Conservation (phyloP, 495 filamentous ascomycete genomes). For the Aspergillus egyptiacus region DNA sequence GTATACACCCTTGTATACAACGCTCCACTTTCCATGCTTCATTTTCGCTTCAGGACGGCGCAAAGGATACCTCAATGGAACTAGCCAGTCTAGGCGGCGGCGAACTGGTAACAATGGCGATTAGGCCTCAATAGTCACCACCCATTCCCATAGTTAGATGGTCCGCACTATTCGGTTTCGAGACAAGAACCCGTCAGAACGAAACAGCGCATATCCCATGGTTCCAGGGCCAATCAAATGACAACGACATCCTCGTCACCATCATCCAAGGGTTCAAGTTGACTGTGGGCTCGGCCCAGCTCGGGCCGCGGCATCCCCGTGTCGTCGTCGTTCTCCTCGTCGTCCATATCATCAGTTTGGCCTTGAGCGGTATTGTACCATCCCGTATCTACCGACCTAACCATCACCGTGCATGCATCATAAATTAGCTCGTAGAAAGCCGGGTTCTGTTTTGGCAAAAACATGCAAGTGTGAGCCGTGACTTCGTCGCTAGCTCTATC, state of each 20-base stretch:
- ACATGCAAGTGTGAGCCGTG: constrained; percentile 84
- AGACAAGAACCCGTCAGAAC: no score
- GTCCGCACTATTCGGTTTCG: no score
- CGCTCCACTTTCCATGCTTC: not conserved
- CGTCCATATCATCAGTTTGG: constrained; percentile 9
- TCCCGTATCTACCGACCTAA: constrained; percentile 41
- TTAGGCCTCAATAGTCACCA: not conserved
- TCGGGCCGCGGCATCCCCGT: constrained; percentile 13
- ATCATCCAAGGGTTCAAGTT: constrained; percentile 32
- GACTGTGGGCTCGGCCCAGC: constrained; percentile 6
- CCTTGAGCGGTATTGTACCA: constrained; percentile 33
- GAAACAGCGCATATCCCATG: not conserved
- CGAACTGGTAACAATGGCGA: not conserved
- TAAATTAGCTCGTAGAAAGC: constrained; percentile 64
- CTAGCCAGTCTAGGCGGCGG: not conserved
- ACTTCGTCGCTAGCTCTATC: constrained; percentile 72
- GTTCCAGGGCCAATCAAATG: constrained; percentile 20
- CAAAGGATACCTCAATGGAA: not conserved
- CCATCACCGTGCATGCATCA: constrained; percentile 56
- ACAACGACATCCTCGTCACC: constrained; percentile 38
- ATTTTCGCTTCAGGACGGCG: not conserved
- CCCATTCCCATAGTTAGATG: no score
- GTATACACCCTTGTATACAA: no score
- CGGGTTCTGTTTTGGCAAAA: constrained; percentile 71
- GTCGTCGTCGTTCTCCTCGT: constrained; percentile 17